phyloP scores from a whole-genome alignment of 2,329 filamentous ascomycete species.

The Stachybotrys chartarum region DNA sequence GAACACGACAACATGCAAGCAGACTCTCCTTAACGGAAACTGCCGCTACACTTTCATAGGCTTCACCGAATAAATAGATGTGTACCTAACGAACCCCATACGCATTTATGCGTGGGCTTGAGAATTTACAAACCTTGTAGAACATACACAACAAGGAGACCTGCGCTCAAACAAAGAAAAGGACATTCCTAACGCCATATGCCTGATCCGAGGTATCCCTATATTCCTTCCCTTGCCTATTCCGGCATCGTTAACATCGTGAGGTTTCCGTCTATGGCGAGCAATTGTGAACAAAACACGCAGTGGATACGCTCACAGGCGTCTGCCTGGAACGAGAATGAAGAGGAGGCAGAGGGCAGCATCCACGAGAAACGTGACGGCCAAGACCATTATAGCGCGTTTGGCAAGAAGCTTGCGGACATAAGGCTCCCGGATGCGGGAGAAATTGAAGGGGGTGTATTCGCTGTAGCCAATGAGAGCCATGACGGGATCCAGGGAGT shows the following conservation, averaged over 20 bases:
- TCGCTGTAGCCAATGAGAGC: conserved; percentile 88
- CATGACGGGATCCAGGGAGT: conserved; percentile 87
- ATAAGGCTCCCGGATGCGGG: conserved; percentile 81
- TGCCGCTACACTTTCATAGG: not conserved
- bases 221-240: not conserved
- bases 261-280: not conserved
- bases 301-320: conserved; percentile 43
- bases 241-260: not conserved
- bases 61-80: not conserved
- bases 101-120: not conserved
- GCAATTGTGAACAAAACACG: not conserved
- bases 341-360: conserved; percentile 83
- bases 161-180: not conserved
- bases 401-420: conserved; percentile 79
- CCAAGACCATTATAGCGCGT: conserved; percentile 73
- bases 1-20: not conserved
- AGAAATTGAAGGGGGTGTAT: conserved; percentile 92
- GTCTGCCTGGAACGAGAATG: conserved; percentile 87
- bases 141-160: not conserved
- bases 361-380: conserved; percentile 68
- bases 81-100: not conserved
- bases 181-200: not conserved
- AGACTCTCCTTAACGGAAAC: not conserved
- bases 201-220: not conserved
- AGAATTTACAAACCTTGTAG: not conserved